Percentiles rank a stretch among this genome's conserved stretches.
These are phyloP conservation scores for Lactarius sanguifluus DNA, from an alignment of 768 basidiomycete genomes.

Conservation along the genomic window DNA sequence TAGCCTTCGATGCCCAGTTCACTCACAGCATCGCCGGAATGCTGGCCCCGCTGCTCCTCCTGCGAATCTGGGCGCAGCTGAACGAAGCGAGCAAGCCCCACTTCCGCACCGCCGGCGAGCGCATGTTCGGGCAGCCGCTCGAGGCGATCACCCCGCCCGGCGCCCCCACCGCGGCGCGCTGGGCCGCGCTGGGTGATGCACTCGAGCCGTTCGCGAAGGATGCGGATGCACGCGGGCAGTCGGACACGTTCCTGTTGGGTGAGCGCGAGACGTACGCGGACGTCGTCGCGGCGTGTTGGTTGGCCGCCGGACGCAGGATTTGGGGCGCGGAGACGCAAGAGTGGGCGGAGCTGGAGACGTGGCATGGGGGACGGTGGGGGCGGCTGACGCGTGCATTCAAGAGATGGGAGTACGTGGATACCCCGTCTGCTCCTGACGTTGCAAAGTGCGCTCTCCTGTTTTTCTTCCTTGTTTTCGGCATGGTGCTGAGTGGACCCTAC, in stretches of 20 bases:
- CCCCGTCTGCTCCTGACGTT: background rate
- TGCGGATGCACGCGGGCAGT: slow-evolving; percentile 23
- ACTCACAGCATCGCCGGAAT: slow-evolving; percentile 8
- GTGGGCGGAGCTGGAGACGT: slow-evolving; percentile 43
- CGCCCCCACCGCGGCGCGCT: slow-evolving; percentile 36
- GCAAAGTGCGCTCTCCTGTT: slow-evolving; percentile 1
- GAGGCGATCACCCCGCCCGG: slow-evolving; percentile 41
- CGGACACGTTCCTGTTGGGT: slow-evolving; percentile 37
- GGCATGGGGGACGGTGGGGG: slow-evolving; percentile 41
- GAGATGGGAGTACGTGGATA: slow-evolving; percentile 22
- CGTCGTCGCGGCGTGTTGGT: slow-evolving; percentile 38
- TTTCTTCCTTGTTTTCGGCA: background rate
- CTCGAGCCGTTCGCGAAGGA: slow-evolving; percentile 34
- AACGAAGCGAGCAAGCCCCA: slow-evolving; percentile 39
- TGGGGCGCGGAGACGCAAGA: slow-evolving; percentile 42
- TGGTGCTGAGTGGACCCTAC: background rate
- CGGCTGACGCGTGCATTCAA: slow-evolving; percentile 19
- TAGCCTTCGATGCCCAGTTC: slow-evolving; percentile 32
- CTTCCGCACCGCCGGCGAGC: slow-evolving; percentile 42
- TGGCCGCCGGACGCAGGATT: slow-evolving; percentile 37
- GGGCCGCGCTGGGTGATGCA: slow-evolving; percentile 40
- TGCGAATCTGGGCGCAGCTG: slow-evolving; percentile 31
- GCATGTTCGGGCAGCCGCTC: slow-evolving; percentile 37
- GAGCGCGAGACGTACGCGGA: slow-evolving; percentile 43
- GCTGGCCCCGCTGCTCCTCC: slow-evolving; percentile 18